Conservation (phyloP, 75 land plant genomes). For the Chamaecyparis obtusa region DNA sequence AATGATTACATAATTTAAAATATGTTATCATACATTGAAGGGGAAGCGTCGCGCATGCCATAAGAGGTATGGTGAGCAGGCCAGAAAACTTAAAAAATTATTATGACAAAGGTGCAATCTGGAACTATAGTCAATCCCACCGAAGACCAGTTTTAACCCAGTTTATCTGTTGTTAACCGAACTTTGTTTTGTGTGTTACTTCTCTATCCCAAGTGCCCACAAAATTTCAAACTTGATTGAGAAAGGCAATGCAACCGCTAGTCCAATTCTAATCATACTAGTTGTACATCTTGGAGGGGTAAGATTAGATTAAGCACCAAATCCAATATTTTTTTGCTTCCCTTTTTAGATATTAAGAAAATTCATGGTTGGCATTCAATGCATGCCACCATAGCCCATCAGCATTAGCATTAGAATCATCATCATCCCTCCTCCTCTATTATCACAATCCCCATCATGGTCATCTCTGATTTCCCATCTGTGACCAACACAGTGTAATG, state of each 20-base stretch:
- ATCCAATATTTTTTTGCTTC: not conserved
- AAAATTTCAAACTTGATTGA: not conserved
- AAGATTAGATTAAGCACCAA: not conserved
- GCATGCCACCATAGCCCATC: not conserved
- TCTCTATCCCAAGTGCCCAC: not conserved
- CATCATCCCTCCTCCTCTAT: not conserved
- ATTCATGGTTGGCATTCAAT: not conserved
- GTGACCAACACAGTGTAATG: not conserved
- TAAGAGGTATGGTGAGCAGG: not conserved
- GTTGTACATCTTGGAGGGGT: not conserved
- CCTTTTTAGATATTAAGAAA: not conserved
- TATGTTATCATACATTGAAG: not conserved
- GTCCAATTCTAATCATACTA: not conserved
- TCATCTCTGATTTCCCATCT: not conserved
- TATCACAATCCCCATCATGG: not conserved
- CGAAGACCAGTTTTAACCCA: too few species aligned
- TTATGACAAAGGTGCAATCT: too few species aligned
- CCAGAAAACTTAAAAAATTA: too few species aligned
- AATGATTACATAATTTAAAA: not conserved
- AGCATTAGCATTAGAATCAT: not conserved
- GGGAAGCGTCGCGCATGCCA: not conserved
- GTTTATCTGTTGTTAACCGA: not conserved
- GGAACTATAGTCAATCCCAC: not conserved
- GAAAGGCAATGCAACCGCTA: not conserved
- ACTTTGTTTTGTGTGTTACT: too few species aligned